phyloP scores from a whole-genome alignment of 2,329 filamentous ascomycete genomes.

The Colletotrichum musae region DNA sequence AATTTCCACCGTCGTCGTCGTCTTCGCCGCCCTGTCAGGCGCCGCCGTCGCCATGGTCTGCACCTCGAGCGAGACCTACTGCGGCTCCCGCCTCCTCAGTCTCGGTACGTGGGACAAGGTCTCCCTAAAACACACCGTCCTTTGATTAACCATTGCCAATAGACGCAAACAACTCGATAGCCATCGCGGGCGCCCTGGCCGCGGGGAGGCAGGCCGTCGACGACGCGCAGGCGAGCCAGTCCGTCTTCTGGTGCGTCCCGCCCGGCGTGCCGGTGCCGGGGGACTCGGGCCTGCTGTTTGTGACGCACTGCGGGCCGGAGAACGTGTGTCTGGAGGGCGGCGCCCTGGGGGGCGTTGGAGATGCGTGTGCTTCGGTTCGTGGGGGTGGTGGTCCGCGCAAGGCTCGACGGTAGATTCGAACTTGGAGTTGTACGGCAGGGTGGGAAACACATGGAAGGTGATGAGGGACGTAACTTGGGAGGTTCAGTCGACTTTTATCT shows the following conservation, averaged over 20 bases:
- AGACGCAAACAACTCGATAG: conserved; percentile 20
- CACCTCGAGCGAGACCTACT: conserved; percentile 28
- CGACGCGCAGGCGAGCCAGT: conserved; percentile 25
- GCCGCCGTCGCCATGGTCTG: conserved; percentile 12
- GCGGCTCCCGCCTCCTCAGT: conserved; percentile 33
- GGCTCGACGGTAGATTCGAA: background rate
- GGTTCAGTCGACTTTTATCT: conserved; percentile 18
- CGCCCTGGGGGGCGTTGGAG: conserved; percentile 26
- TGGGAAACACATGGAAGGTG: background rate
- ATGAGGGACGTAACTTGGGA: background rate
- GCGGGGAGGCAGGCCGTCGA: conserved; percentile 26
- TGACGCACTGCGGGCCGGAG: conserved; percentile 30
- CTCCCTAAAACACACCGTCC: background rate
- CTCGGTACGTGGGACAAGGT: background rate
- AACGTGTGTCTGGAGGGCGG: conserved; percentile 30
- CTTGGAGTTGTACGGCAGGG: background rate
- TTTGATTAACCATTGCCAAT: background rate
- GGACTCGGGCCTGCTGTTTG: conserved; percentile 23
- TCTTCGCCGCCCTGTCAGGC: conserved; percentile 3
- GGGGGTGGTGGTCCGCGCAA: background rate
- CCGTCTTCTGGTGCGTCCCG: conserved; percentile 37
- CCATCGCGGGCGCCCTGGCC: conserved; percentile 14
- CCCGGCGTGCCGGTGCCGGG: conserved; percentile 18
- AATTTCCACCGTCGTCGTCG: background rate
- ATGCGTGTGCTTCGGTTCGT: conserved; percentile 15